phyloP scores from a whole-genome alignment of 176 grass and related monocot genomes.

The Poa pratensis region DNA sequence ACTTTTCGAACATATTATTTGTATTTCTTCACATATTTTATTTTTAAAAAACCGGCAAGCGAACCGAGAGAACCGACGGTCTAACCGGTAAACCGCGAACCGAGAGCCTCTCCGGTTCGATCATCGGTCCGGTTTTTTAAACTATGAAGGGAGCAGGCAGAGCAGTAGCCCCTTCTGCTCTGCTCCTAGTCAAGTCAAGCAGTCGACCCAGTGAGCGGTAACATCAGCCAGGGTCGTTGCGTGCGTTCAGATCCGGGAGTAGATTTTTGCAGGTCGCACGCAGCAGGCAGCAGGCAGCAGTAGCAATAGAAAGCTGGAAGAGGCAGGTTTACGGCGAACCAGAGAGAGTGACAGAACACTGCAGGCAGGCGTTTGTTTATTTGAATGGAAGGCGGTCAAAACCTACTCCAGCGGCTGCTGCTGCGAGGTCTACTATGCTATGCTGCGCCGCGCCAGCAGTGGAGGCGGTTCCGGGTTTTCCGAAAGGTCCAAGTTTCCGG shows the following conservation, averaged over 20 bases:
- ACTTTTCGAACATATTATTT: too few species aligned
- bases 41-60: too few species aligned
- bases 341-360: neutral
- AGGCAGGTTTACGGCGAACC: constrained; percentile 29
- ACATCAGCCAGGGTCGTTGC: constrained; percentile 13
- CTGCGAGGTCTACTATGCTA: constrained; percentile 30
- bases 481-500: constrained; percentile 47
- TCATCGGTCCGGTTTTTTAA: too few species aligned
- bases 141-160: constrained; percentile 25
- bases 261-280: neutral
- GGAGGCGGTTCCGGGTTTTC: constrained; percentile 18
- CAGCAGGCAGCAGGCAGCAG: neutral
- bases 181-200: neutral
- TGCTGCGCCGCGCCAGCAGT: neutral
- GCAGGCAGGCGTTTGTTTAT: neutral
- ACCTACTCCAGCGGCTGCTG: neutral
- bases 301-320: neutral
- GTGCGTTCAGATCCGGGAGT: neutral
- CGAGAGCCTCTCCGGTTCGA: too few species aligned
- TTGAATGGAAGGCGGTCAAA: constrained; percentile 43
- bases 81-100: too few species aligned
- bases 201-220: neutral
- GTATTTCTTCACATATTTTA: too few species aligned
- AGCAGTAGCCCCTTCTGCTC: neutral
- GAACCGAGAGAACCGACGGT: too few species aligned